These are phyloP conservation scores for Aristolochia californica DNA, from an alignment of 164 flowering plant genomes.

Conservation along the genomic window DNA sequence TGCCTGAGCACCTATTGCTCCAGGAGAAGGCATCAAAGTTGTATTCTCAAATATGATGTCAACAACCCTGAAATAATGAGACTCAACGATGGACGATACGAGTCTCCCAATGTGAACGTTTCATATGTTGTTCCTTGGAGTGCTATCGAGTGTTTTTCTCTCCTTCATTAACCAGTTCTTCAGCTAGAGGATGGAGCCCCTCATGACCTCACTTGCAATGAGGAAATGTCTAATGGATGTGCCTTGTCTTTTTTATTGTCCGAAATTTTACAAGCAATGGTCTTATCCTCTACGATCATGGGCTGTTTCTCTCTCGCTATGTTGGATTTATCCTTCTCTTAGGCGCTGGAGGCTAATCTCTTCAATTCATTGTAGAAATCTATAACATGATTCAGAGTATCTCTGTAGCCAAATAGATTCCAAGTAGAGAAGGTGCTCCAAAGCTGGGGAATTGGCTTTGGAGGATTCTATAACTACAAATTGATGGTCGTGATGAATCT, in stretches of 20 bases:
- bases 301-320: slow-evolving; percentile 40
- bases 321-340: slow-evolving; percentile 27
- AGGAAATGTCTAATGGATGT: too few species aligned
- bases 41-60: too few species aligned
- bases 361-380: slow-evolving; percentile 81
- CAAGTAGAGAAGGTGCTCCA: slow-evolving; percentile 57
- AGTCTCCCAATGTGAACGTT: too few species aligned
- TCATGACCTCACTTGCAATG: slow-evolving; percentile 39
- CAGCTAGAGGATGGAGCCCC: too few species aligned
- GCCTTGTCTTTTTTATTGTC: slow-evolving; percentile 25
- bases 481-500: too few species aligned
- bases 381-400: slow-evolving; percentile 54
- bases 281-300: slow-evolving; percentile 28
- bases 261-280: slow-evolving; percentile 12
- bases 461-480: slow-evolving; percentile 4
- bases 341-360: slow-evolving; percentile 48
- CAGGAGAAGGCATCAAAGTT: too few species aligned
- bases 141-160: too few species aligned
- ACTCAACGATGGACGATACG: too few species aligned
- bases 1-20: too few species aligned
- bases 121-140: too few species aligned
- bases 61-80: too few species aligned
- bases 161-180: too few species aligned
- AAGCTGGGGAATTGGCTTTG: slow-evolving; percentile 22
- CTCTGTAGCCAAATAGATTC: slow-evolving; percentile 59